Evolutionary conservation across 768 basidiomycete species (phyloP).

Genomic region (Strobilomyces echinocephalus): DNA sequence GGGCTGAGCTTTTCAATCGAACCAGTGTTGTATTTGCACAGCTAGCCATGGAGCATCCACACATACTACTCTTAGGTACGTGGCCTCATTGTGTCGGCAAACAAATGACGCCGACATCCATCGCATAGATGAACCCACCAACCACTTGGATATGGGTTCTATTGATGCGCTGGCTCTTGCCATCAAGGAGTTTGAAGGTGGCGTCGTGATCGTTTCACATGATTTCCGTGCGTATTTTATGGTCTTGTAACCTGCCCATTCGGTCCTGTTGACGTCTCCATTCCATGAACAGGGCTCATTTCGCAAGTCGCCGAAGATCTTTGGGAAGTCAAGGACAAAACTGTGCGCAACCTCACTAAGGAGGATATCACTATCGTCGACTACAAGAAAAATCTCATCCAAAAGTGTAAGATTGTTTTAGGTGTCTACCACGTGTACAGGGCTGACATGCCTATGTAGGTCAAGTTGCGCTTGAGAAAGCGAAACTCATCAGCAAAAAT

Average conservation of each 20-base stretch:
- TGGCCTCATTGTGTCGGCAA: conserved; percentile 15
- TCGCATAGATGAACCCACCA: conserved; percentile 81
- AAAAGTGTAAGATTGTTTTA: conserved; percentile 54
- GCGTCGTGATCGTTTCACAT: conserved; percentile 98
- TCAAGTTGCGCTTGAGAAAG: conserved; percentile 85
- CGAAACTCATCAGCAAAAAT: conserved; percentile 87
- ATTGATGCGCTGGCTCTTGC: conserved; percentile 94
- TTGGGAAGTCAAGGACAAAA: conserved; percentile 96
- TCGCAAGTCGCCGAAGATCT: conserved; percentile 97
- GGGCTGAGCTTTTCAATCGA: conserved; percentile 13
- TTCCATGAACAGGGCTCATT: conserved; percentile 64
- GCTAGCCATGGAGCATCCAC: conserved; percentile 95
- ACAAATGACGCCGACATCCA: conserved; percentile 1
- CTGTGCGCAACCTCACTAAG: conserved; percentile 89
- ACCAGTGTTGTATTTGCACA: conserved; percentile 90
- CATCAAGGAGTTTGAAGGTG: conserved; percentile 96
- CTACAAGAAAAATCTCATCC: conserved; percentile 86
- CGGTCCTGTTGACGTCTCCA: conserved; percentile 8
- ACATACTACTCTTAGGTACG: conserved; percentile 81
- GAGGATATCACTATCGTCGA: conserved; percentile 86
- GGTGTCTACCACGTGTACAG: background rate
- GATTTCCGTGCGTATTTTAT: conserved; percentile 79
- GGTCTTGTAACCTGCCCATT: background rate
- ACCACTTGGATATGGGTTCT: conserved; percentile 96
- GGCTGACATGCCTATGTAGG: conserved; percentile 38